These are phyloP conservation scores for Juglanconis juglandina DNA, from an alignment of 2,329 filamentous ascomycete species.

Conservation along the genomic window DNA sequence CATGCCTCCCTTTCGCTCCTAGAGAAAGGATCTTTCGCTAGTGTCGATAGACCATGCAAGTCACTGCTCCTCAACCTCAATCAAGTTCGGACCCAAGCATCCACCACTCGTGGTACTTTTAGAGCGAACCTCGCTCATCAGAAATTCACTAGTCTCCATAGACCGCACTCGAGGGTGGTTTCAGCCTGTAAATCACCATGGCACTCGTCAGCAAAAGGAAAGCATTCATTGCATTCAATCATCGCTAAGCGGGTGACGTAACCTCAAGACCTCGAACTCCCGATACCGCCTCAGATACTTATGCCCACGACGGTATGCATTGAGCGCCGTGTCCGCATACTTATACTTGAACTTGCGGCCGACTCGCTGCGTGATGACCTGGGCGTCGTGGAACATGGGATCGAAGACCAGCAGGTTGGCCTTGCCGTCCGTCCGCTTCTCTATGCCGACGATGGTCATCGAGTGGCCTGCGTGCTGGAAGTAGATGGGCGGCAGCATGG, in stretches of 20 bases:
- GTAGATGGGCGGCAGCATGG: slow-evolving; percentile 78
- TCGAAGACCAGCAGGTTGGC: slow-evolving; percentile 81
- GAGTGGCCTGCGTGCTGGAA: slow-evolving; percentile 89
- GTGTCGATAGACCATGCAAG: not conserved
- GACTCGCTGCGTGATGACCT: slow-evolving; percentile 57
- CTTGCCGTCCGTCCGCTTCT: slow-evolving; percentile 61
- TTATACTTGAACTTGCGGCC: slow-evolving; percentile 43
- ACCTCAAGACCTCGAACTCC: slow-evolving; percentile 79
- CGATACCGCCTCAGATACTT: slow-evolving; percentile 67
- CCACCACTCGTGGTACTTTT: not conserved
- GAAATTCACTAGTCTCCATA: not conserved
- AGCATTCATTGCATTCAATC: not conserved
- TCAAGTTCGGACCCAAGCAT: not conserved
- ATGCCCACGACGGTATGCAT: slow-evolving; percentile 68
- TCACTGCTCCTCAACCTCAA: not conserved
- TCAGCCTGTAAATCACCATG: not conserved
- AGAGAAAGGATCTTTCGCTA: not conserved
- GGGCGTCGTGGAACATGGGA: slow-evolving; percentile 72
- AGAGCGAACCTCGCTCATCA: not conserved
- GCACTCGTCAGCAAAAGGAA: not conserved
- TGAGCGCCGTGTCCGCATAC: slow-evolving; percentile 55
- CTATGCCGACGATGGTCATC: slow-evolving; percentile 82
- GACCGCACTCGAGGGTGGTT: not conserved
- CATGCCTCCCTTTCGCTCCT: not conserved
- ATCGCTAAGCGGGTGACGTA: not conserved